phyloP scores from a whole-genome alignment of 371 early-diverging fungal genomes.

The Circinella minor region DNA sequence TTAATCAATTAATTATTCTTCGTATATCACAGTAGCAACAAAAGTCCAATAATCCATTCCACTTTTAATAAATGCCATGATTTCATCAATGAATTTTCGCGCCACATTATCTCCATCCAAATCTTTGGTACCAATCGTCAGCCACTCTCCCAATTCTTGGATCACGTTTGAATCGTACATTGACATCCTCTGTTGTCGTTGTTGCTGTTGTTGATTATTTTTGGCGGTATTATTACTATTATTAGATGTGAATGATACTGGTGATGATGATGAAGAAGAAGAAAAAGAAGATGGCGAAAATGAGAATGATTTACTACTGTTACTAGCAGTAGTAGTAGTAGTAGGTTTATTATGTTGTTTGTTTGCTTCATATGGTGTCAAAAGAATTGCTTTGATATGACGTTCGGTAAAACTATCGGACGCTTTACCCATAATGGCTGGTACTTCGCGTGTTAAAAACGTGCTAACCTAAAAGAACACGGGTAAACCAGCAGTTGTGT shows the following conservation, averaged over 20 bases:
- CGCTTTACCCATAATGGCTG: conserved; percentile 26
- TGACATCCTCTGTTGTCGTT: background rate
- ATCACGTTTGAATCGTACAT: conserved; percentile 33
- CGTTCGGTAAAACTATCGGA: conserved; percentile 34
- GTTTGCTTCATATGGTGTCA: conserved; percentile 31
- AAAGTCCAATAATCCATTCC: conserved; percentile 39
- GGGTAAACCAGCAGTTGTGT: no score
- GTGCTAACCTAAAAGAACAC: conserved; percentile 21
- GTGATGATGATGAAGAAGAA: background rate
- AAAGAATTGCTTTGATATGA: conserved; percentile 34
- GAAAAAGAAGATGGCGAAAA: background rate
- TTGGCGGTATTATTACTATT: background rate
- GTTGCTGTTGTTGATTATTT: no score
- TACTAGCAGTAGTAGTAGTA: background rate
- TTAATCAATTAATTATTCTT: background rate
- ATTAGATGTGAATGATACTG: background rate
- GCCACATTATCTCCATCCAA: conserved; percentile 19
- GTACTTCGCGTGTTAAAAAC: conserved; percentile 39
- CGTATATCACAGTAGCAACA: conserved; percentile 26
- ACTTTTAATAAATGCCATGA: conserved; percentile 41
- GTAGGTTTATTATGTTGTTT: conserved; percentile 4
- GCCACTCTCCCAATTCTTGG: conserved; percentile 36
- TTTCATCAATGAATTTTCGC: conserved; percentile 29
- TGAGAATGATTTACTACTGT: background rate
- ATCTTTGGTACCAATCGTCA: conserved; percentile 13